phyloP scores from a whole-genome alignment of 148 eudicot species.

The Spergularia bocconei region DNA sequence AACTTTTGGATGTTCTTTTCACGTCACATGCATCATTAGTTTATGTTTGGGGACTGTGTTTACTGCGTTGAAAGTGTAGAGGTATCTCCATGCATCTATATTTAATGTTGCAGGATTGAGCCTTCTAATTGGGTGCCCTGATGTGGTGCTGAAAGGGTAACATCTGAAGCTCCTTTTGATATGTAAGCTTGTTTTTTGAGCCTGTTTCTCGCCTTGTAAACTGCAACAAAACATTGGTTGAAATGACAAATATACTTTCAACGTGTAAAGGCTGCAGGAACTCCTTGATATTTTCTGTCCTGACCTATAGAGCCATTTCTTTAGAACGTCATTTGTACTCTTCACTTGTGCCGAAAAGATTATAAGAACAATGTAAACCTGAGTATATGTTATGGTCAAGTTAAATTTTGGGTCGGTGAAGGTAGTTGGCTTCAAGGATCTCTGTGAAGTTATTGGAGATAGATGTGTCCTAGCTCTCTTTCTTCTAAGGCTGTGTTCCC shows the following conservation, averaged over 20 bases:
- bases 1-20: neutral
- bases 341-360: neutral
- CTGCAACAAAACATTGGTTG: neutral
- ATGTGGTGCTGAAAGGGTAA: conserved; percentile 48
- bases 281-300: no score
- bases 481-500: neutral
- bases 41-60: conserved; percentile 12
- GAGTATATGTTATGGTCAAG: neutral
- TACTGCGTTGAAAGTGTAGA: conserved; percentile 23
- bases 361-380: neutral
- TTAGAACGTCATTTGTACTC: neutral
- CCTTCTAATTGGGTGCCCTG: conserved; percentile 34
- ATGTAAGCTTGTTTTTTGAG: conserved; percentile 56
- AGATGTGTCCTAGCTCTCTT: neutral
- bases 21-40: conserved; percentile 16
- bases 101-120: conserved; percentile 64
- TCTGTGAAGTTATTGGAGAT: neutral
- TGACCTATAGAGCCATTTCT: no score
- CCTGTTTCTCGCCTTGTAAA: conserved; percentile 23
- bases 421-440: neutral
- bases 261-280: no score
- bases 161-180: conserved; percentile 48
- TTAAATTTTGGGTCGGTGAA: neutral
- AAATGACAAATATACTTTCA: neutral
- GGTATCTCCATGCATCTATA: conserved; percentile 40